Evolutionary conservation across 352 stramenopile genomes (phyloP).

Genomic region (Globisporangium heterothallicum): DNA sequence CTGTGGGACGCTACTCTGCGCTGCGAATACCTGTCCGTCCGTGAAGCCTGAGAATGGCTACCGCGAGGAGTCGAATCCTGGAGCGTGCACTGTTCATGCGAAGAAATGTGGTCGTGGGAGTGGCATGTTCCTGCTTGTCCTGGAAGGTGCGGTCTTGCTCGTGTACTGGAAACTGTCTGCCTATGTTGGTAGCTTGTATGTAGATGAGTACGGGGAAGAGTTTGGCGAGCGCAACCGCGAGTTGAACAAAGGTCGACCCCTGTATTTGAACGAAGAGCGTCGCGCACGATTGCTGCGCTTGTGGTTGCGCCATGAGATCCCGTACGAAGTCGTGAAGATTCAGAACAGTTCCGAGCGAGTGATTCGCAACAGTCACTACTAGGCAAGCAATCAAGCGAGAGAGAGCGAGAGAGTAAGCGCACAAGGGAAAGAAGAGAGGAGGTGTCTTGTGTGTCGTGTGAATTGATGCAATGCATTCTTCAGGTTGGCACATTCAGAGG

Average conservation of each 20-base stretch:
- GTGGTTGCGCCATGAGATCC: conserved; percentile 78
- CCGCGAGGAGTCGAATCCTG: conserved; percentile 73
- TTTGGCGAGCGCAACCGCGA: conserved; percentile 82
- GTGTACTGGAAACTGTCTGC: conserved; percentile 85
- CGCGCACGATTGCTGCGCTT: conserved; percentile 66
- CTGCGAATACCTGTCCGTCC: conserved; percentile 74
- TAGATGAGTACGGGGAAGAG: conserved; percentile 86
- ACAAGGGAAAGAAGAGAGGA: neutral
- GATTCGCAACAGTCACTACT: conserved; percentile 87
- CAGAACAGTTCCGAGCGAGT: conserved; percentile 87
- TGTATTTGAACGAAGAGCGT: conserved; percentile 74
- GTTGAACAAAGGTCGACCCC: conserved; percentile 70
- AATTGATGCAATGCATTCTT: too few relatives aligned
- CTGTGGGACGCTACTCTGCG: conserved; percentile 75
- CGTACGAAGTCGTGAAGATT: conserved; percentile 84
- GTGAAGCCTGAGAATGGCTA: conserved; percentile 71
- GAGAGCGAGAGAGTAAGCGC: neutral
- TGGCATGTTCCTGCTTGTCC: conserved; percentile 76
- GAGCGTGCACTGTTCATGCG: conserved; percentile 77
- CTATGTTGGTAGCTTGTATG: conserved; percentile 79
- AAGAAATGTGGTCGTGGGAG: conserved; percentile 82
- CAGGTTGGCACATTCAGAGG: too few relatives aligned
- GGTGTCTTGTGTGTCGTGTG: too few relatives aligned
- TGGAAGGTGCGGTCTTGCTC: conserved; percentile 79
- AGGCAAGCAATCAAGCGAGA: conserved; percentile 2